Base-by-base conservation (phyloP, 768 basidiomycete species). In the Termitomyces bulborhizus region DNA sequence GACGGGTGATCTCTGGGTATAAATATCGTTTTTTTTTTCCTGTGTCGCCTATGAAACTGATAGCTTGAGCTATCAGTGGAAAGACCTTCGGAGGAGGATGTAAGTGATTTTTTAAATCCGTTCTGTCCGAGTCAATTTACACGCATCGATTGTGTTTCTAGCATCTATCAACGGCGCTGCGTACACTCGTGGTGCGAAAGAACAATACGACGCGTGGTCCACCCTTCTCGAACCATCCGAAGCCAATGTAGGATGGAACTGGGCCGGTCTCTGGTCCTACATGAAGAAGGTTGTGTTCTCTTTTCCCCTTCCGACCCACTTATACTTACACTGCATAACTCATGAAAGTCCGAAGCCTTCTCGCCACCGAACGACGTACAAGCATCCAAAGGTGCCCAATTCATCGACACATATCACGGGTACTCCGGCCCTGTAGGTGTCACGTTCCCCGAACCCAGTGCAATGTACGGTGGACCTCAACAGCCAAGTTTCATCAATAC, bases 391-490 rank as follows among this genome's bases (percentile, higher is more conserved):
- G 78, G 78, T 0, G 77, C 77, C 2, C 74, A 77, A 49, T 77
- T 65, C 13, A 71, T 77, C 55, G 64, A 69, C 3, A 69, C 70
- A 6, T 82, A 79, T 59, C 81, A 84, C 60, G 82, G 81, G 8
- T 74, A 69, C 27, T 51, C 66, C 3, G 83, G 83, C 0, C 82
- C 82, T 3, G 74, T 84, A 1, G 78, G 81, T 58, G 79, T 80
- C 21, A 77, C 77, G 1, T 78, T 73, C 60, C 78, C 76, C 9
- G 76, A 74, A 4, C 48, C 58, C 21, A 40, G 18, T 62, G 63
- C 59, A 3, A 83, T 83, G 77, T 83, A 79, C 58, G 79, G 80
- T 13, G 82, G 80, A 1, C 78, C 80, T 3, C 77, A 81, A 43
- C 80, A 83, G 57, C 53, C 66, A 2, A 71, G 63, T n/a, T 84